Percentiles rank a stretch among this genome's conserved stretches.
Evolutionary conservation across 192 early-diverging fungal species (phyloP).

Genomic region (Coemansia sp.): DNA sequence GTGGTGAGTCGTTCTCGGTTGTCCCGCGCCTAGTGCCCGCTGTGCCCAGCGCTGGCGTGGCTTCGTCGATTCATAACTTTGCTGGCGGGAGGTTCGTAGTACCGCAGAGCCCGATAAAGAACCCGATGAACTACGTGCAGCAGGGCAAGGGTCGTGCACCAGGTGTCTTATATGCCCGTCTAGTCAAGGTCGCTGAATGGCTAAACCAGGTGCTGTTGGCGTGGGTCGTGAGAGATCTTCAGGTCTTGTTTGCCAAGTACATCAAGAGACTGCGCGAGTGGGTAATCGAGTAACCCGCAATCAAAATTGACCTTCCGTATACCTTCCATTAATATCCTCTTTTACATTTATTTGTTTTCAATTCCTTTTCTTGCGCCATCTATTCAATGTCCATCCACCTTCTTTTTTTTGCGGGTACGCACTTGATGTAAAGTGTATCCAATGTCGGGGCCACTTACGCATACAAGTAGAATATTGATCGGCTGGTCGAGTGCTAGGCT

Average conservation of each 20-base stretch:
- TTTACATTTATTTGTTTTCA: not conserved
- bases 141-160: constrained; percentile 54
- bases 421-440: not conserved
- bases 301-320: not conserved
- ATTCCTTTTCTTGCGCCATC: not conserved
- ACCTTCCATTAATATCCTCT: not conserved
- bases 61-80: constrained; percentile 11
- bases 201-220: constrained; percentile 54
- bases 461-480: not conserved
- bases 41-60: not conserved
- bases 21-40: constrained; percentile 38
- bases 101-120: constrained; percentile 52
- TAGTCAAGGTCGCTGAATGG: constrained; percentile 53
- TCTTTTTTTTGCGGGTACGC: not conserved
- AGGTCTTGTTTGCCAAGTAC: constrained; percentile 58
- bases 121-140: constrained; percentile 43
- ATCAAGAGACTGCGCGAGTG: constrained; percentile 58
- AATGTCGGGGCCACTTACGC: not conserved
- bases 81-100: constrained; percentile 37
- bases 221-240: constrained; percentile 56
- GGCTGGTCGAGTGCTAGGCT: not conserved
- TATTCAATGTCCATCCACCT: not conserved
- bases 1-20: constrained; percentile 43
- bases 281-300: constrained; percentile 41
- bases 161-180: constrained; percentile 51